Base-by-base conservation (phyloP, 202 grass and related monocot species). In the Panicum virgatum region DNA sequence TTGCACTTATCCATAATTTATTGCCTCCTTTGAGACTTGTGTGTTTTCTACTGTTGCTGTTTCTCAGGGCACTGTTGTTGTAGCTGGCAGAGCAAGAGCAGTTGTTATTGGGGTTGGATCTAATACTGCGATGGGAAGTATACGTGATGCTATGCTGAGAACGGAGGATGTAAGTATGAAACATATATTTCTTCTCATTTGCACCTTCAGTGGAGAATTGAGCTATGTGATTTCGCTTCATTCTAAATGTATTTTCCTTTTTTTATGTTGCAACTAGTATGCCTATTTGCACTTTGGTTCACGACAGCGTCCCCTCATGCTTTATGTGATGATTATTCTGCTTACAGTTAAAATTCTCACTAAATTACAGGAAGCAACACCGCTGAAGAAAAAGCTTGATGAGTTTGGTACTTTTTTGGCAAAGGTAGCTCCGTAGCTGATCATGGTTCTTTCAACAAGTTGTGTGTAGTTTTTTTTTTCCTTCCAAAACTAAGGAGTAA, bases 341-440 rank as follows among this genome's bases (percentile, higher is more conserved):
- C 44, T 66, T 25, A 61, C 20, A 83, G 52, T 51, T 77, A 67
- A 62, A 20, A 78, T 63, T 70, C 65, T 85, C 53, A 84, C 52
- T 53, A 70, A 73, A 65, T 87, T 86, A 56, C 89, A 99, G 96
- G 96, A 98, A 92, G 80, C 64, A 4, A 99, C 96, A 69, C 96
- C 96, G 5, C 79, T 99, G 80, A 99, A 96, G 89, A 99, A 93
- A 92, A 99, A 99, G 76, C 89, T 99, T 77, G 92, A 99, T 87
- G 92, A 99, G 78, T 99, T 99, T 76, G 92, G 96, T 50, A 96
- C 96, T 47, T 99, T 99, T 85, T 77, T 99, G 80, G 96, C 96
- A 53, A 99, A 99, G 92, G 96, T 99, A 91, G n/a, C n/a, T n/a
- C n/a, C n/a, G n/a, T n/a, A n/a, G 59, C 19, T 82, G 81, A 56